A percentile compares a stretch with the other conserved stretches of the same genome.
These are phyloP conservation scores for Vickermania ingenoplastis DNA, from an alignment of 208 protist species.

Conservation along the genomic window DNA sequence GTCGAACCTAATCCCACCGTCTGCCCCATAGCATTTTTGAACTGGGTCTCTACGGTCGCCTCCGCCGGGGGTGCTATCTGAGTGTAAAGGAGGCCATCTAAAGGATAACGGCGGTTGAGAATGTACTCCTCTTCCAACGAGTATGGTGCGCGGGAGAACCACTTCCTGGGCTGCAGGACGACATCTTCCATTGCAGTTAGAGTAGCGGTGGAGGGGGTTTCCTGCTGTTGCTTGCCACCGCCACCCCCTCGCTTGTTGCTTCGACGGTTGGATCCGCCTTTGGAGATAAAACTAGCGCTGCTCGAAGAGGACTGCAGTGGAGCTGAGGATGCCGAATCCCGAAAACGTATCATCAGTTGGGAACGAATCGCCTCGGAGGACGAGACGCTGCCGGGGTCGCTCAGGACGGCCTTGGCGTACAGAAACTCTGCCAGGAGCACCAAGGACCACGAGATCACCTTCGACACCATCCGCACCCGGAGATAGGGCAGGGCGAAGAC, in stretches of 20 bases:
- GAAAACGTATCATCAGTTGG: conserved; percentile 21
- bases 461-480: conserved; percentile 27
- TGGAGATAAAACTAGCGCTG: neutral
- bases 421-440: conserved; percentile 51
- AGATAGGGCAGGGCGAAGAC: conserved; percentile 43
- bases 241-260: too few relatives aligned
- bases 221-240: neutral
- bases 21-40: neutral
- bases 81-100: conserved; percentile 74
- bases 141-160: conserved; percentile 9
- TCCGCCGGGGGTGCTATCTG: conserved; percentile 1
- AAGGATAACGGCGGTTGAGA: conserved; percentile 53
- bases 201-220: neutral
- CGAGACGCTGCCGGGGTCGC: conserved; percentile 78
- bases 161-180: neutral
- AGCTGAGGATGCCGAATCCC: neutral
- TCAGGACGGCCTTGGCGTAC: conserved; percentile 58
- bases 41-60: conserved; percentile 4
- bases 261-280: neutral
- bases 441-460: conserved; percentile 42
- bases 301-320: neutral
- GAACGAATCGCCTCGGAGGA: conserved; percentile 3
- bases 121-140: conserved; percentile 41
- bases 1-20: conserved; percentile 20
- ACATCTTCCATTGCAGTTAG: too few relatives aligned